Percentiles rank a stretch among this genome's conserved stretches.
Conservation (phyloP, 495 filamentous ascomycete species). For the Trichoderma gamsii region DNA sequence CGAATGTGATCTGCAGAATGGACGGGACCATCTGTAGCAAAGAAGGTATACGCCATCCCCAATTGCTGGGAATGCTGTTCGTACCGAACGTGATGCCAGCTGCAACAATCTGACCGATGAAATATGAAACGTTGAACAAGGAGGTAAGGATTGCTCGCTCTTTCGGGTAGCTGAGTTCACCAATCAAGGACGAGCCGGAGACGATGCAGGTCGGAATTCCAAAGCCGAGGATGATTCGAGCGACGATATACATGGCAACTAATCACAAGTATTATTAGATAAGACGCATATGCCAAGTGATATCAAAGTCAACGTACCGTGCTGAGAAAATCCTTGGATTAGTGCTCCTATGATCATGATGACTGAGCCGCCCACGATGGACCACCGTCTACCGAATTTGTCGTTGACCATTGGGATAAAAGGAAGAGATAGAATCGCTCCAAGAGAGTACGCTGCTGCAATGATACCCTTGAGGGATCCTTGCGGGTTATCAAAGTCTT, state of each 20-base stretch:
- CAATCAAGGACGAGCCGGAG: slow-evolving; percentile 57
- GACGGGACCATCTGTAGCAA: slow-evolving; percentile 51
- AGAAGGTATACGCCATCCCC: slow-evolving; percentile 63
- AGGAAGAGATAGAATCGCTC: slow-evolving; percentile 52
- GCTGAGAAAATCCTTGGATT: slow-evolving; percentile 37
- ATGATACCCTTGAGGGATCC: slow-evolving; percentile 40
- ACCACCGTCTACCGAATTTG: slow-evolving; percentile 51
- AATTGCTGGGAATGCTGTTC: slow-evolving; percentile 47
- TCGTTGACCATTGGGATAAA: slow-evolving; percentile 54
- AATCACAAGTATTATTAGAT: background rate
- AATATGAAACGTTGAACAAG: slow-evolving; percentile 63
- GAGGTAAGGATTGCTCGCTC: slow-evolving; percentile 60
- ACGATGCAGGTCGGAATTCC: slow-evolving; percentile 61
- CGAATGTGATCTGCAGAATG: slow-evolving; percentile 50
- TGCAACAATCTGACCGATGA: slow-evolving; percentile 57
- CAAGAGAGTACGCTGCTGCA: slow-evolving; percentile 46
- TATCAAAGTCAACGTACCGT: slow-evolving; percentile 27
- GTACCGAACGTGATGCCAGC: slow-evolving; percentile 56
- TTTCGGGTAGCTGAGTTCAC: slow-evolving; percentile 61
- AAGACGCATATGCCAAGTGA: background rate
- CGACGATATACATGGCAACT: slow-evolving; percentile 58
- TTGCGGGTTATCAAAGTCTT: slow-evolving; percentile 34
- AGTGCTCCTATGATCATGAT: slow-evolving; percentile 56
- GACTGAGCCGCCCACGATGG: slow-evolving; percentile 52
- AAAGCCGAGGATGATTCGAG: slow-evolving; percentile 60